These are phyloP conservation scores for Acanthamoeba lenticulata DNA, from an alignment of 208 protist species.

Conservation along the genomic window DNA sequence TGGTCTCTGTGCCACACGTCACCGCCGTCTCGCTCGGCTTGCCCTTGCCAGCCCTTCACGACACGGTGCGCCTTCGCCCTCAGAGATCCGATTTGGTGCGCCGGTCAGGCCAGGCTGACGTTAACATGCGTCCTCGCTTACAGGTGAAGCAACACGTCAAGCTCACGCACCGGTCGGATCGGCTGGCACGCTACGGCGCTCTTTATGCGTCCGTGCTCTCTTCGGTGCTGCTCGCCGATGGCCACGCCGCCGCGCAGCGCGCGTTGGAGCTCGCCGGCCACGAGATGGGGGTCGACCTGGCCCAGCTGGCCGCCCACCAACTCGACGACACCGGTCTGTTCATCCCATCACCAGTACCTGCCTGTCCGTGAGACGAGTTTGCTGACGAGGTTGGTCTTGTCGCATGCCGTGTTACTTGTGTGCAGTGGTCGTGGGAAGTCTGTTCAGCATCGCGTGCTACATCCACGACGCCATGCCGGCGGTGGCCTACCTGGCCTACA, in stretches of 20 bases:
- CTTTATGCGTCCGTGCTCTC: background rate
- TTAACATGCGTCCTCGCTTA: background rate
- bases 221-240: background rate
- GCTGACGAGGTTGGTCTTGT: too few relatives aligned
- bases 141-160: slow-evolving; percentile 17
- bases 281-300: slow-evolving; percentile 12
- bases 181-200: background rate
- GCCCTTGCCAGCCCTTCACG: background rate
- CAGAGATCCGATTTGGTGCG: background rate
- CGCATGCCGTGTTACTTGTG: too few relatives aligned
- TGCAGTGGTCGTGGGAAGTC: background rate
- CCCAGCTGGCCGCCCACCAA: background rate
- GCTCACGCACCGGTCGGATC: background rate
- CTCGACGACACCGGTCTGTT: background rate
- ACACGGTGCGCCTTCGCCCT: background rate
- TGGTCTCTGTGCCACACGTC: background rate
- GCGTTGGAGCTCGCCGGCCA: background rate
- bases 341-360: background rate
- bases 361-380: too few relatives aligned
- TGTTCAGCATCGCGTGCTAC: slow-evolving; percentile 64
- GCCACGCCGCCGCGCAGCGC: background rate
- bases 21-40: background rate
- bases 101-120: background rate
- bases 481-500: slow-evolving; percentile 58
- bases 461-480: slow-evolving; percentile 31